These are phyloP conservation scores for Inonotus obliquus DNA, from an alignment of 1,284 basidiomycete genomes.

Conservation along the genomic window DNA sequence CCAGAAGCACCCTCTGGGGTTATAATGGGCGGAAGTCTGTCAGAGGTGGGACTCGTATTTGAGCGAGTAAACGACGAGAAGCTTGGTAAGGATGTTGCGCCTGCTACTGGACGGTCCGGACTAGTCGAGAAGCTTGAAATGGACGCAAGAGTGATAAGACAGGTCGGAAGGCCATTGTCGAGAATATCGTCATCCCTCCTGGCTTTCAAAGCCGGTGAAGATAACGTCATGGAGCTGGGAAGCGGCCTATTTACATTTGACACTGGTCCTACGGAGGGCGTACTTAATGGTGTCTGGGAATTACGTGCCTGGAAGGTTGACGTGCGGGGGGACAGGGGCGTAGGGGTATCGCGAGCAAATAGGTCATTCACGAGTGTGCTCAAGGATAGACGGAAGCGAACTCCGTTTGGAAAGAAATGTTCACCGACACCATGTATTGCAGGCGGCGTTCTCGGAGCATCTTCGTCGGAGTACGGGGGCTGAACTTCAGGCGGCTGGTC, in stretches of 20 bases:
- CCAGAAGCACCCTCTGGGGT: constrained; percentile 5
- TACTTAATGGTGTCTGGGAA: constrained; percentile 27
- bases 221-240: constrained; percentile 23
- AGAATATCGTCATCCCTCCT: constrained; percentile 18
- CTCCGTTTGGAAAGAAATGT: constrained; percentile 73
- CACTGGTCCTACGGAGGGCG: constrained; percentile 19
- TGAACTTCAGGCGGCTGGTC: constrained; percentile 63
- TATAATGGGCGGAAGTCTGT: constrained; percentile 15
- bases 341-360: constrained; percentile 64
- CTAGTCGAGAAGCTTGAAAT: constrained; percentile 28
- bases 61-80: constrained; percentile 16
- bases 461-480: constrained; percentile 41
- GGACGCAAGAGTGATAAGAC: constrained; percentile 34
- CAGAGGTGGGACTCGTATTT: constrained; percentile 12
- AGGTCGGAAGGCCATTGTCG: constrained; percentile 31
- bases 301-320: constrained; percentile 19
- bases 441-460: constrained; percentile 39
- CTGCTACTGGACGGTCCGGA: constrained; percentile 8
- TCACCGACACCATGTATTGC: constrained; percentile 38
- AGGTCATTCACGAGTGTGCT: constrained; percentile 73
- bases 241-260: constrained; percentile 22
- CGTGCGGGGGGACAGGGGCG: constrained; percentile 43
- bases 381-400: constrained; percentile 65
- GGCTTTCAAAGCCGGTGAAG: constrained; percentile 22
- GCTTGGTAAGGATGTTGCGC: constrained; percentile 14